phyloP scores from a whole-genome alignment of 176 grass and related monocot species.

The Lolium rigidum region DNA sequence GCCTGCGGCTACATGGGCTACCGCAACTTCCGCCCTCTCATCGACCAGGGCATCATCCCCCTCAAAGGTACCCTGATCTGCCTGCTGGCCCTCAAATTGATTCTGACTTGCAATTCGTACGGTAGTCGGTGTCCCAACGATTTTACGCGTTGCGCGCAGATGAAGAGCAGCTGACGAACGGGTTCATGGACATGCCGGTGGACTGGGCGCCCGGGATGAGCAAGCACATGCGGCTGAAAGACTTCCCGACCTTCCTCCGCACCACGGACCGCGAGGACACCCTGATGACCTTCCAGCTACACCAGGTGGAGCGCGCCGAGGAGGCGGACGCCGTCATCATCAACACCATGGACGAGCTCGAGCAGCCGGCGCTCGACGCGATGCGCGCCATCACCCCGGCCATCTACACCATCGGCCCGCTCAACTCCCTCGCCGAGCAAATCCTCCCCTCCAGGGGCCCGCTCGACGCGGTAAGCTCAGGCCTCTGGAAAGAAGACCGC shows the following conservation, averaged over 20 bases:
- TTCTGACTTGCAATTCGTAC: background rate
- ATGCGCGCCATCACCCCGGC: constrained; percentile 46
- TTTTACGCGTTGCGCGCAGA: background rate
- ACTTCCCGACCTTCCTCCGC: constrained; percentile 43
- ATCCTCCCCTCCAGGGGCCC: background rate
- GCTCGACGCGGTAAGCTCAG: background rate
- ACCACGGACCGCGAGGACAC: constrained; percentile 32
- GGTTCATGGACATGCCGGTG: constrained; percentile 42
- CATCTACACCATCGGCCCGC: constrained; percentile 51
- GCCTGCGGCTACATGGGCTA: constrained; percentile 51
- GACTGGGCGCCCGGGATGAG: constrained; percentile 41
- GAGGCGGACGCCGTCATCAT: constrained; percentile 35
- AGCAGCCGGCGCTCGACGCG: constrained; percentile 34
- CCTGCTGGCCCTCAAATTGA: background rate
- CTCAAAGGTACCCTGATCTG: constrained; percentile 39
- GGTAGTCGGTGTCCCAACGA: background rate
- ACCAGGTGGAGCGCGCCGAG: constrained; percentile 21
- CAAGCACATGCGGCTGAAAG: constrained; percentile 46
- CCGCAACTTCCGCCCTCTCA: constrained; percentile 46
- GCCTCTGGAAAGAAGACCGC: constrained; percentile 5
- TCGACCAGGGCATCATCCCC: constrained; percentile 40
- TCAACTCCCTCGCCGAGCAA: constrained; percentile 4
- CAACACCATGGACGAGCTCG: constrained; percentile 58
- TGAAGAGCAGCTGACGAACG: constrained; percentile 42
- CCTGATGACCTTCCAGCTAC: constrained; percentile 34